These are phyloP conservation scores for Lactarius hatsudake DNA, from an alignment of 768 basidiomycete genomes.

Conservation along the genomic window DNA sequence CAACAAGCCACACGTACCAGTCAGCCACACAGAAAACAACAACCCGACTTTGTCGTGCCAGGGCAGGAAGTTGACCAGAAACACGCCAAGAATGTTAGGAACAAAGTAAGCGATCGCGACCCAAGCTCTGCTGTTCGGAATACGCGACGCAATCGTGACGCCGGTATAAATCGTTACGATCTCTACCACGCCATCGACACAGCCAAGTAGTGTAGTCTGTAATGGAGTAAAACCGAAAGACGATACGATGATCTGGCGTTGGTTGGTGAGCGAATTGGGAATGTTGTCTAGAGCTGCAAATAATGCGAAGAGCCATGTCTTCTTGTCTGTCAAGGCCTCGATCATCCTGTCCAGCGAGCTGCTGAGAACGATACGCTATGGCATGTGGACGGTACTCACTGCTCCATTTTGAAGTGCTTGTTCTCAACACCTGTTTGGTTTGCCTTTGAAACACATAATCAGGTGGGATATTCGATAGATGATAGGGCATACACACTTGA, in stretches of 20 bases:
- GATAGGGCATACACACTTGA: constrained; percentile 42
- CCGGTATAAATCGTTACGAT: constrained; percentile 71
- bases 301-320: constrained; percentile 75
- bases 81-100: constrained; percentile 60
- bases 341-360: constrained; percentile 46
- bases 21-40: constrained; percentile 54
- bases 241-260: constrained; percentile 59
- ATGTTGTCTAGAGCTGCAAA: constrained; percentile 60
- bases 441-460: constrained; percentile 37
- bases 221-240: constrained; percentile 63
- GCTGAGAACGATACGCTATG: background rate
- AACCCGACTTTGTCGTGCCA: constrained; percentile 66
- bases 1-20: constrained; percentile 39
- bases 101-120: constrained; percentile 59
- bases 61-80: constrained; percentile 62
- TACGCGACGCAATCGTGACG: constrained; percentile 53
- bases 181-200: constrained; percentile 62
- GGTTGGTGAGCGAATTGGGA: constrained; percentile 66
- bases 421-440: constrained; percentile 84
- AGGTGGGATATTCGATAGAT: background rate
- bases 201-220: constrained; percentile 67
- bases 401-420: constrained; percentile 76
- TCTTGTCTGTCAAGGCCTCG: constrained; percentile 65
- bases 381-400: constrained; percentile 46
- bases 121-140: constrained; percentile 59